These are phyloP conservation scores for Neurospora tetraspora DNA, from an alignment of 495 filamentous ascomycete species.

Conservation along the genomic window DNA sequence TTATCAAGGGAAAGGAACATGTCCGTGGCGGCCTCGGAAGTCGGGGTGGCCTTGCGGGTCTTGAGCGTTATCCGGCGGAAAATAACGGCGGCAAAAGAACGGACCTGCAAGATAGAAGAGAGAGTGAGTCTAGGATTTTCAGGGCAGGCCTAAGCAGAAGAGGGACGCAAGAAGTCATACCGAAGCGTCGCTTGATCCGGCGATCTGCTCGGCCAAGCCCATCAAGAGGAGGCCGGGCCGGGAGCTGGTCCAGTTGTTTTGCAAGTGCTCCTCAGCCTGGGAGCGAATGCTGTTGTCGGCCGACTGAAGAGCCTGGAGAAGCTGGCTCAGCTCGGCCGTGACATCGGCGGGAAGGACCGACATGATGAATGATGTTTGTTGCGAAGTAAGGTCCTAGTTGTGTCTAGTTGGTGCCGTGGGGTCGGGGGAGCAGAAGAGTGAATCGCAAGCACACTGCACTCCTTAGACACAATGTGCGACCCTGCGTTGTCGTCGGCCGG, in stretches of 20 bases:
- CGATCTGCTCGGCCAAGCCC: conserved; percentile 88
- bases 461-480: not conserved
- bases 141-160: not conserved
- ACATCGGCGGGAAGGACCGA: conserved; percentile 74
- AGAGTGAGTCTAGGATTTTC: not conserved
- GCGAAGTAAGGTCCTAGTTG: not conserved
- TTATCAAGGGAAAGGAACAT: conserved; percentile 66
- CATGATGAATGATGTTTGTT: conserved; percentile 41
- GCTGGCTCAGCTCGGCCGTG: conserved; percentile 69
- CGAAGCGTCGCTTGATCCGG: conserved; percentile 52
- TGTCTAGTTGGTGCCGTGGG: not conserved
- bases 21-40: conserved; percentile 63
- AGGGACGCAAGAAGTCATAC: conserved; percentile 39
- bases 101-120: conserved; percentile 43
- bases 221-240: conserved; percentile 81
- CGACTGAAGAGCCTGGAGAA: conserved; percentile 80
- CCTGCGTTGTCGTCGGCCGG: not conserved
- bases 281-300: conserved; percentile 77
- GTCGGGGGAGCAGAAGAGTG: not conserved
- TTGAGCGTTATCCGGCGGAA: conserved; percentile 90
- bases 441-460: not conserved
- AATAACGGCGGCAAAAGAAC: conserved; percentile 85
- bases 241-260: conserved; percentile 73
- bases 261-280: conserved; percentile 80
- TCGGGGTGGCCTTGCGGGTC: conserved; percentile 57